These are phyloP conservation scores for Colletotrichum phormii DNA, from an alignment of 2,329 filamentous ascomycete species.

Conservation along the genomic window DNA sequence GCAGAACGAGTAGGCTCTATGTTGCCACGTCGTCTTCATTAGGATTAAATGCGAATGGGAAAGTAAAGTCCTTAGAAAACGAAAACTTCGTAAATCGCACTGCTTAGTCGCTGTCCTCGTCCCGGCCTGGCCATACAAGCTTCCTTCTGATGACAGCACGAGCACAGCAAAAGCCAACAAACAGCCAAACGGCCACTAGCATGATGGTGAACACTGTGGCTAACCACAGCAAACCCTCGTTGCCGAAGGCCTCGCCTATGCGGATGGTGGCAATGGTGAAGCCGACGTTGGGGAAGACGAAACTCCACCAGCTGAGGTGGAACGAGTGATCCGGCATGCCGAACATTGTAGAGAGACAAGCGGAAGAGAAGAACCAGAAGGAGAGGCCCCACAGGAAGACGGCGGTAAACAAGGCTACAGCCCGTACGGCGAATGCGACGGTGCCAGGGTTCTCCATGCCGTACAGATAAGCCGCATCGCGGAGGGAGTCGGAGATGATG, in stretches of 20 bases:
- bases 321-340: conserved; percentile 47
- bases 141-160: conserved; percentile 57
- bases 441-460: conserved; percentile 23
- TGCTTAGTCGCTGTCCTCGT: conserved; percentile 39
- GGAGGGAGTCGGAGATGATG: conserved; percentile 23
- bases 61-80: accelerated
- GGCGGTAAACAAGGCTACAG: conserved; percentile 20
- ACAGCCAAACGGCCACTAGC: conserved; percentile 61
- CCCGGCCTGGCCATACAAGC: conserved; percentile 55
- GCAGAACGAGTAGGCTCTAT: neutral
- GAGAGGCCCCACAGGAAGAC: conserved; percentile 48
- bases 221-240: conserved; percentile 58
- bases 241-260: conserved; percentile 59
- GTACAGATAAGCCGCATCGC: conserved; percentile 19
- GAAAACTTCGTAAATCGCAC: too few relatives aligned
- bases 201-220: conserved; percentile 62
- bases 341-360: conserved; percentile 55
- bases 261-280: conserved; percentile 66
- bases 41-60: neutral
- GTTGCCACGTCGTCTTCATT: neutral
- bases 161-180: conserved; percentile 56
- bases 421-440: conserved; percentile 32
- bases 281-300: conserved; percentile 70
- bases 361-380: conserved; percentile 63
- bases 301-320: conserved; percentile 69